These are phyloP conservation scores for Solanum dulcamara DNA, from an alignment of 257 asterid species.

Conservation along the genomic window DNA sequence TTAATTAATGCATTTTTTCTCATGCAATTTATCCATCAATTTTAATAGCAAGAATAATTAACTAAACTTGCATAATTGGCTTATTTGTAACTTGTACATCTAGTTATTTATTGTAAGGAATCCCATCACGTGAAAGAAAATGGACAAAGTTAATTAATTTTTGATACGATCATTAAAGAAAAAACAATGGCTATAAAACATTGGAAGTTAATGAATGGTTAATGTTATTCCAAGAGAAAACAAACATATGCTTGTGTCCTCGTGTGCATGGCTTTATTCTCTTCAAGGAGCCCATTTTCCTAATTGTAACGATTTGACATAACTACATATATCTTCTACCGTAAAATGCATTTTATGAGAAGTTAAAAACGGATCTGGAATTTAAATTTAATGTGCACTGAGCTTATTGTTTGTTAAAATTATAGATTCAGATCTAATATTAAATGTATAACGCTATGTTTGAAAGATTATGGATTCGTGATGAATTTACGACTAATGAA, in stretches of 20 bases:
- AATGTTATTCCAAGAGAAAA: conserved; percentile 3
- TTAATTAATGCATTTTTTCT: not conserved
- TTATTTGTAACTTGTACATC: not conserved
- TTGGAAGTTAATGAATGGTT: not conserved
- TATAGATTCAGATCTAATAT: not conserved
- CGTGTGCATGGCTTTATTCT: conserved; percentile 16
- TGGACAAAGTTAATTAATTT: not conserved
- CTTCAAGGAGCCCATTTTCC: not conserved
- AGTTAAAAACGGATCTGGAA: not conserved
- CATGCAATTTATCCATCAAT: not conserved
- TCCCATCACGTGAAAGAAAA: not conserved
- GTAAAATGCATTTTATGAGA: not conserved
- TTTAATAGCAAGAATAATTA: not conserved
- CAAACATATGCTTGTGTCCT: conserved; percentile 5
- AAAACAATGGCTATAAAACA: not conserved
- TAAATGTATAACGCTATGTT: not conserved
- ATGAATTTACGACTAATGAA: not conserved
- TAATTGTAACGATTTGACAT: not conserved
- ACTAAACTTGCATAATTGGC: not conserved
- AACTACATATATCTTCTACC: not conserved
- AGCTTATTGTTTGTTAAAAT: not conserved
- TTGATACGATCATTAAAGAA: not conserved
- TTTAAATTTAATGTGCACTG: not conserved
- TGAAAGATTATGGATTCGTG: not conserved
- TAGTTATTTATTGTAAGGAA: not conserved